Conservation (phyloP, 306 rosid genomes). For the Astragalus glycyphyllos region DNA sequence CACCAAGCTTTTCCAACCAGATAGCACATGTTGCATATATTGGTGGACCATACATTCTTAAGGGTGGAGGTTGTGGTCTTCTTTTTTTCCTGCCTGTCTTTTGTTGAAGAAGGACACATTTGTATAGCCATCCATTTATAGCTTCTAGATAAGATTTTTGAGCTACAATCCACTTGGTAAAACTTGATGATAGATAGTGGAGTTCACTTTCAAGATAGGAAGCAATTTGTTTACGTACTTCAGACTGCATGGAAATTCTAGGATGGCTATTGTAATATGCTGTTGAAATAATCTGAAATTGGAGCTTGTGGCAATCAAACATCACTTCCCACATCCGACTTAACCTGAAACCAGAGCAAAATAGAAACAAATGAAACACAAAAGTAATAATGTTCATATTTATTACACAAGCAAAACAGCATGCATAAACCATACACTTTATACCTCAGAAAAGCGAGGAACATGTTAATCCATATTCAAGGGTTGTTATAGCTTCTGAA, state of each 20-base stretch:
- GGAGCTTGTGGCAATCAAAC: conserved; percentile 85
- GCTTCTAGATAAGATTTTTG: conserved; percentile 70
- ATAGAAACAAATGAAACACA: conserved; percentile 32
- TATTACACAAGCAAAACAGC: conserved; percentile 19
- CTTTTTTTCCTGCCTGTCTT: conserved; percentile 62
- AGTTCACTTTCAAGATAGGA: conserved; percentile 72
- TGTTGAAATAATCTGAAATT: conserved; percentile 61
- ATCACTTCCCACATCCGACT: conserved; percentile 94
- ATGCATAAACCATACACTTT: neutral
- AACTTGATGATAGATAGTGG: conserved; percentile 61
- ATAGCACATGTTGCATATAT: conserved; percentile 66
- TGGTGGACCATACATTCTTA: conserved; percentile 69
- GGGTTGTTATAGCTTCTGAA: too few relatives aligned
- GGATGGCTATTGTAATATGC: conserved; percentile 56
- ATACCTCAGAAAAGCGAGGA: conserved; percentile 2
- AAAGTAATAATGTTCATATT: conserved; percentile 22
- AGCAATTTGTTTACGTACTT: conserved; percentile 62
- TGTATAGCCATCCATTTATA: conserved; percentile 75
- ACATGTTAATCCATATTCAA: neutral
- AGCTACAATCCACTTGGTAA: conserved; percentile 78
- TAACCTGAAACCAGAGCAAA: conserved; percentile 75
- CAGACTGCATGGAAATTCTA: conserved; percentile 58
- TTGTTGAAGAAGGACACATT: conserved; percentile 65
- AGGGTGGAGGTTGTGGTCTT: conserved; percentile 36
- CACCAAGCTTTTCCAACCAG: conserved; percentile 65